Percentiles rank a stretch among this genome's conserved stretches.
phyloP scores from a whole-genome alignment of 2,329 filamentous ascomycete genomes.

The Nothophaeocryptopus gaeumannii region DNA sequence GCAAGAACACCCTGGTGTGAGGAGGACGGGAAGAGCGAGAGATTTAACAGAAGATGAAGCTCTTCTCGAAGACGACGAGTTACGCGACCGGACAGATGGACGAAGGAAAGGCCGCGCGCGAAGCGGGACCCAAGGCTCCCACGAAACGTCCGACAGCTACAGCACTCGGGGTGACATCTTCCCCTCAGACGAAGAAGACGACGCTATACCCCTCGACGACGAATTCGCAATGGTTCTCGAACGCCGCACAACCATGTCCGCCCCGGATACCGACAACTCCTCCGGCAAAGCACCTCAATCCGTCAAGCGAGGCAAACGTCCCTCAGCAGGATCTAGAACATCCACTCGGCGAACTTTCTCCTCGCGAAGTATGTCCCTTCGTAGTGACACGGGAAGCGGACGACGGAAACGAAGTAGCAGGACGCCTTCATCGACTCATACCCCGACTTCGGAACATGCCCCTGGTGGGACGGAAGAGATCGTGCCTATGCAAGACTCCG shows the following conservation, averaged over 20 bases:
- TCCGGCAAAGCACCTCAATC: conserved; percentile 56
- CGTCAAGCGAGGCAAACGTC: conserved; percentile 35
- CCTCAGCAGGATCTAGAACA: conserved; percentile 40
- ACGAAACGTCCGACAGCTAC: conserved; percentile 78
- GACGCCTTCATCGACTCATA: conserved; percentile 17
- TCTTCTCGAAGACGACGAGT: conserved; percentile 63
- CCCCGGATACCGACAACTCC: conserved; percentile 64
- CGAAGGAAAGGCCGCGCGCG: conserved; percentile 54
- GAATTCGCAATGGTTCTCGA: conserved; percentile 85
- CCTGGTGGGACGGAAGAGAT: conserved; percentile 11
- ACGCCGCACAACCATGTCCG: conserved; percentile 52
- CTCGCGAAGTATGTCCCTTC: conserved; percentile 17
- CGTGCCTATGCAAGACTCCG: conserved; percentile 27
- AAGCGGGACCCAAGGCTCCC: conserved; percentile 76
- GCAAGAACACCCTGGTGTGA: conserved; percentile 75
- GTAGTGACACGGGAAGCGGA: conserved; percentile 17
- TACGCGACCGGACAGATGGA: conserved; percentile 36
- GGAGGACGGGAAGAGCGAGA: conserved; percentile 31
- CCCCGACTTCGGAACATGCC: conserved; percentile 12
- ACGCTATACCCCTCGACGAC: conserved; percentile 88
- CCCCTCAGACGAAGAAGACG: conserved; percentile 80
- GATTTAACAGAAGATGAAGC: conserved; percentile 63
- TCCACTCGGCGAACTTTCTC: conserved; percentile 27
- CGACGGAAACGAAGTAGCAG: conserved; percentile 20
- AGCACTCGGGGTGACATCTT: conserved; percentile 88